Base-by-base conservation (phyloP, 192 early-diverging fungal genomes). In the Blastocladiella britannica region DNA sequence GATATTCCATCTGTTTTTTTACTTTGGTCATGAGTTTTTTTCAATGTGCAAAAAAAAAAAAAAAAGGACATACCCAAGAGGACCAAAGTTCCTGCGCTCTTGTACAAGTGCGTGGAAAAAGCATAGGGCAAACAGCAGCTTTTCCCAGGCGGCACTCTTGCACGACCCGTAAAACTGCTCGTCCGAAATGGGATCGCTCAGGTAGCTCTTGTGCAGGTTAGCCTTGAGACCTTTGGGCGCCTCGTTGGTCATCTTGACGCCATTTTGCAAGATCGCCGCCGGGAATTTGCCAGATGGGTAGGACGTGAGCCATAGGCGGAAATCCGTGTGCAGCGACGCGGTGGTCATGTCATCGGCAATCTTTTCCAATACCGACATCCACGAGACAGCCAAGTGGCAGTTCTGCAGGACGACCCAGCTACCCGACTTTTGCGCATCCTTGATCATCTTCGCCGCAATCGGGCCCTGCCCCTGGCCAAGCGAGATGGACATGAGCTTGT, bases 1-100 rank as follows among this genome's bases (percentile, higher is more conserved):
- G 61, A 81, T 81, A 55, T 81, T 81, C 79, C 79, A 81, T 47
- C 79, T 77, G n/a, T n/a, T n/a, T n/a, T n/a, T n/a, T n/a, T n/a
- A n/a, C n/a, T n/a, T n/a, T n/a, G n/a, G n/a, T n/a, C n/a, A n/a
- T n/a, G n/a, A n/a, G n/a, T n/a, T n/a, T n/a, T n/a, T n/a, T n/a
- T n/a, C n/a, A n/a, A n/a, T n/a, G n/a, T n/a, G n/a, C n/a, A n/a
- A n/a, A n/a, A n/a, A n/a, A n/a, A n/a, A n/a, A n/a, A n/a, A n/a
- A n/a, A n/a, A n/a, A n/a, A n/a, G n/a, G n/a, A n/a, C n/a, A n/a
- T n/a, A n/a, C 37, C 37, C 37, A 12, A 47, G 30, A 7, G 18
- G 52, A 1, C 47, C 24, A 7, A 54, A 37, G 4, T 22, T 29
- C 18, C 24, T 12, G 1, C 26, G 25, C 47, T 73, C 67, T 54